phyloP scores from a whole-genome alignment of 306 rosid genomes.

The Acacia confusa region DNA sequence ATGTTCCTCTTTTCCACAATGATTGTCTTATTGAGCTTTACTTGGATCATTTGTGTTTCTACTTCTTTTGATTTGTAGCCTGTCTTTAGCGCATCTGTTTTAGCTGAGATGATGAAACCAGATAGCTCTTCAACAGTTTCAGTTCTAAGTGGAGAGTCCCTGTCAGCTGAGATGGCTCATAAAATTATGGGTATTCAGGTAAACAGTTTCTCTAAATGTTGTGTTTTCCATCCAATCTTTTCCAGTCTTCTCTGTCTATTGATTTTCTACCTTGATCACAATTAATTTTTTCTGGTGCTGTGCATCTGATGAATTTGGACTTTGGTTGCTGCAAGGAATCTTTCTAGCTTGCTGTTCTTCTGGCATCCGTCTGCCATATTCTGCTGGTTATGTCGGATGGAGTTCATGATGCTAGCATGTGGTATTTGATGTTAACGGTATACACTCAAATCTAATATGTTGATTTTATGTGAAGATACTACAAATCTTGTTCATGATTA shows the following conservation, averaged over 20 bases:
- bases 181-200: constrained; percentile 89
- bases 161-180: constrained; percentile 86
- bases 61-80: constrained; percentile 56
- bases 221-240: background rate
- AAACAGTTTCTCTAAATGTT: background rate
- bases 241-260: background rate
- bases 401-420: constrained; percentile 69
- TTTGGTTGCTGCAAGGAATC: constrained; percentile 66
- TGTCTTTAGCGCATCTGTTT: constrained; percentile 72
- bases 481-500: constrained; percentile 1
- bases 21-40: background rate
- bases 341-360: constrained; percentile 79
- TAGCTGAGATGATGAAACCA: constrained; percentile 87
- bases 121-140: constrained; percentile 77
- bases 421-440: constrained; percentile 88
- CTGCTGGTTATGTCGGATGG: constrained; percentile 87
- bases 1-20: background rate
- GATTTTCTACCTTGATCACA: background rate
- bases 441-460: constrained; percentile 6
- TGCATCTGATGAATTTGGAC: constrained; percentile 38
- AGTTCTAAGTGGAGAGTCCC: constrained; percentile 60
- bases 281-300: background rate
- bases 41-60: background rate
- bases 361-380: constrained; percentile 74
- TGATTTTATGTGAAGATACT: constrained; percentile 16